Conservation (phyloP, 768 basidiomycete species). For the Lactarius vividus region DNA sequence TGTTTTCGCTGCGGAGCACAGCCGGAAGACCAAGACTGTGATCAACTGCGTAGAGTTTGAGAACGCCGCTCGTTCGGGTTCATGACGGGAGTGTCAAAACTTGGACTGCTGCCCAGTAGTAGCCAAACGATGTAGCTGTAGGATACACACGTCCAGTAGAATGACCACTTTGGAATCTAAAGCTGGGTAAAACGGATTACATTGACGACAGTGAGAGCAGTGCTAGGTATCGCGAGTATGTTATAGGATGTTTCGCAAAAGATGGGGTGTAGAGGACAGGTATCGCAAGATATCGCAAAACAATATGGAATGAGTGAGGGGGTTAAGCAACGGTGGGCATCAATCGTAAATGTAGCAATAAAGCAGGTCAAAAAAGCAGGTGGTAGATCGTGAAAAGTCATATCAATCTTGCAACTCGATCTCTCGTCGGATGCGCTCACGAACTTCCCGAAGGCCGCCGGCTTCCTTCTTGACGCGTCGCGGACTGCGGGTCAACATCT, state of each 20-base stretch:
- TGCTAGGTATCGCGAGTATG: constrained; percentile 20
- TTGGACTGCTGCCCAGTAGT: not conserved
- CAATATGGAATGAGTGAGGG: constrained; percentile 8
- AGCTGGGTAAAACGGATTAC: constrained; percentile 3
- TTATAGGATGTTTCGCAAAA: constrained; percentile 14
- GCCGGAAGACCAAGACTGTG: constrained; percentile 63
- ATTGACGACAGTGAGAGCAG: constrained; percentile 17
- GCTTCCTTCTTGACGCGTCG: constrained; percentile 65
- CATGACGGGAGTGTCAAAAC: constrained; percentile 18
- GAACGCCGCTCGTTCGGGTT: constrained; percentile 41
- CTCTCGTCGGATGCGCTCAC: constrained; percentile 79
- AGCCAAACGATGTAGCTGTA: not conserved
- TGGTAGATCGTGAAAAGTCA: constrained; percentile 15
- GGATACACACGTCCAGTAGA: not conserved
- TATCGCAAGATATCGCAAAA: constrained; percentile 29
- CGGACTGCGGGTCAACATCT: constrained; percentile 67
- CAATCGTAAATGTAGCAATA: constrained; percentile 22
- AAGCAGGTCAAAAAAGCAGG: not conserved
- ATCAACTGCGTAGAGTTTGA: constrained; percentile 72
- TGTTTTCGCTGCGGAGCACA: constrained; percentile 85
- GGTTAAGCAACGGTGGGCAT: constrained; percentile 6
- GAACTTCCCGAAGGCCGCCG: constrained; percentile 73
- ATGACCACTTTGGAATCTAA: not conserved
- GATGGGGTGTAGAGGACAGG: constrained; percentile 14
- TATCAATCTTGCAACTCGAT: constrained; percentile 62